Percentiles rank a stretch among this genome's conserved stretches.
These are phyloP conservation scores for Mycena sanguinolenta DNA, from an alignment of 768 basidiomycete genomes.

Conservation along the genomic window DNA sequence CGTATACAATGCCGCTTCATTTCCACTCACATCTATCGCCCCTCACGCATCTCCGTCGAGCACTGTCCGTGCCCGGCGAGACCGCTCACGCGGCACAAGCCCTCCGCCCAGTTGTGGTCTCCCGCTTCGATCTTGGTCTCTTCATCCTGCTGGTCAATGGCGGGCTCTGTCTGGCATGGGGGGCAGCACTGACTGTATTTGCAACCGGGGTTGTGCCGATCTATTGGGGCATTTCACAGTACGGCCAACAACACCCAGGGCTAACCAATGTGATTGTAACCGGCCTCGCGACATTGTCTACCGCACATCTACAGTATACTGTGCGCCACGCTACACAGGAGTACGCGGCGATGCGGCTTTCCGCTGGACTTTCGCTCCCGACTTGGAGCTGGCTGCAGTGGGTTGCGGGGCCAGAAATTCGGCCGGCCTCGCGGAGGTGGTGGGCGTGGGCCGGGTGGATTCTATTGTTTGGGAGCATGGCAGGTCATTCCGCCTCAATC, in stretches of 20 bases:
- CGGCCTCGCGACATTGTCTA: constrained; percentile 15
- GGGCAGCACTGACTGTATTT: constrained; percentile 15
- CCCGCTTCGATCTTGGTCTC: constrained; percentile 7
- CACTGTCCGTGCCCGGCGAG: too few relatives aligned
- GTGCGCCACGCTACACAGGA: background rate
- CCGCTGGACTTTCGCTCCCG: background rate
- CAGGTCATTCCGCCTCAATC: constrained; percentile 22
- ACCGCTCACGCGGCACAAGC: too few relatives aligned
- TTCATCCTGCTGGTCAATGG: constrained; percentile 16
- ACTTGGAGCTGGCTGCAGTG: constrained; percentile 20
- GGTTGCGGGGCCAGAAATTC: background rate
- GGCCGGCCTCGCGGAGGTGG: constrained; percentile 6
- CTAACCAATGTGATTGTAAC: constrained; percentile 20
- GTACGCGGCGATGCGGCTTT: constrained; percentile 8
- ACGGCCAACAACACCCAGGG: constrained; percentile 10
- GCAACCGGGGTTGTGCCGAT: constrained; percentile 15
- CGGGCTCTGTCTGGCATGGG: constrained; percentile 12
- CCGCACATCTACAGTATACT: constrained; percentile 19
- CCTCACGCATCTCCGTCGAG: too few relatives aligned
- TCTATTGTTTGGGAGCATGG: constrained; percentile 11
- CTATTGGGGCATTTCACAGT: constrained; percentile 1
- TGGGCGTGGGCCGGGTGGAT: constrained; percentile 12
- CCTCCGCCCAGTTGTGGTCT: too few relatives aligned
- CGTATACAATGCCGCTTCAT: background rate
- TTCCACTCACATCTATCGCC: too few relatives aligned